Evolutionary conservation across 257 asterid genomes (phyloP).

Genomic region (Nyctanthes arbortristis): DNA sequence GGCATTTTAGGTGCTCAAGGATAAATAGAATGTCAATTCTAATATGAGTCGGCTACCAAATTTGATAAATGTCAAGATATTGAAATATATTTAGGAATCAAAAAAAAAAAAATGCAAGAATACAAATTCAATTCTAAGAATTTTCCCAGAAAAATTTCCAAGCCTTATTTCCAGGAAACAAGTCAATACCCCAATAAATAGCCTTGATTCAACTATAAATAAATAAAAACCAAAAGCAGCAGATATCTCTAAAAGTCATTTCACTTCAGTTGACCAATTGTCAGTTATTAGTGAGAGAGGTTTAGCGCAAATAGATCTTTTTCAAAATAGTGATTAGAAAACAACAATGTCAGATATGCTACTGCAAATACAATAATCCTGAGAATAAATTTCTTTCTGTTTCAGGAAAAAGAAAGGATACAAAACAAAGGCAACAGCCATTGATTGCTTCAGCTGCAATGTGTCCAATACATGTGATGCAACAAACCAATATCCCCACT

Average conservation of each 20-base stretch:
- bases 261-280: no score
- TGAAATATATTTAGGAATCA: neutral
- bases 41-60: conserved; percentile 1
- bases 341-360: neutral
- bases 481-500: conserved; percentile 60
- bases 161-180: neutral
- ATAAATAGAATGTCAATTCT: conserved; percentile 12
- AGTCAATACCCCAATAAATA: neutral
- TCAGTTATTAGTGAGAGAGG: no score
- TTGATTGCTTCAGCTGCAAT: conserved; percentile 84
- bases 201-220: neutral
- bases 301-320: no score
- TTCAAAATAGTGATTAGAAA: neutral
- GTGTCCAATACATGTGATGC: conserved; percentile 64
- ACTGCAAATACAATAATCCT: conserved; percentile 2
- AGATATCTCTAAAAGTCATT: neutral
- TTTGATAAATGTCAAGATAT: neutral
- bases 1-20: conserved; percentile 46
- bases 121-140: neutral
- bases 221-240: neutral
- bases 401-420: conserved; percentile 49
- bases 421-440: conserved; percentile 90
- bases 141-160: neutral
- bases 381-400: neutral
- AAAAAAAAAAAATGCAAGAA: neutral